Conservation (phyloP, 2,329 filamentous ascomycete species). For the Fusarium pseudocircinatum region DNA sequence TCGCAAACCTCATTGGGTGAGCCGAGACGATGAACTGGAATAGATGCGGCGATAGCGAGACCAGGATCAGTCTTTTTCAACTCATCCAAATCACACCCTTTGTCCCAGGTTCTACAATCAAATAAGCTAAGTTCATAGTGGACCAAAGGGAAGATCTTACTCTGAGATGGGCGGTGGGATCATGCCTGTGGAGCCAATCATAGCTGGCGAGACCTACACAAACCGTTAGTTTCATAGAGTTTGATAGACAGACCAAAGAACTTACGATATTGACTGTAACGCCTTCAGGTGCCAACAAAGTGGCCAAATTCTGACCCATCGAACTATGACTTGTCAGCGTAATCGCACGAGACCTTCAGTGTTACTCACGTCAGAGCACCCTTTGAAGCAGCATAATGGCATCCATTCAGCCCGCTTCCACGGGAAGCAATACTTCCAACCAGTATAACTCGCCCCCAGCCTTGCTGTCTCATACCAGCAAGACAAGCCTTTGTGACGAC, state of each 20-base stretch:
- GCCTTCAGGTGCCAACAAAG: constrained; percentile 46
- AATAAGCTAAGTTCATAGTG: not conserved
- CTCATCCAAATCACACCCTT: constrained; percentile 43
- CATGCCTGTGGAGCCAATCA: constrained; percentile 51
- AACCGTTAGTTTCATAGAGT: not conserved
- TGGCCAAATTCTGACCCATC: constrained; percentile 49
- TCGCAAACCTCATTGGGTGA: constrained; percentile 49
- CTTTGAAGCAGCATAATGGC: constrained; percentile 50
- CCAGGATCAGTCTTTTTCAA: constrained; percentile 46
- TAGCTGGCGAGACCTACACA: constrained; percentile 47
- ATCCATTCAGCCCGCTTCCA: constrained; percentile 49
- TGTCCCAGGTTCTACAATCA: constrained; percentile 44
- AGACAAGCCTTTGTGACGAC: constrained; percentile 47
- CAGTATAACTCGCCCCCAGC: constrained; percentile 47
- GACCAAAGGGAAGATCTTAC: constrained; percentile 16
- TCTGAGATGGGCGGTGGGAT: constrained; percentile 46
- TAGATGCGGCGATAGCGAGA: constrained; percentile 47
- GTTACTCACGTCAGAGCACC: constrained; percentile 40
- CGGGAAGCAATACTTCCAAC: constrained; percentile 48
- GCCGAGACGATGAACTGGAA: constrained; percentile 49
- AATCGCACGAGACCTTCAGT: not conserved
- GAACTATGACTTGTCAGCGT: constrained; percentile 35
- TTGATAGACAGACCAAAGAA: not conserved
- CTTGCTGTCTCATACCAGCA: constrained; percentile 45
- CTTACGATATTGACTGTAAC: constrained; percentile 49